Evolutionary conservation across 83 land plant species (phyloP), one percentile per base, ranked within the genome.

Genomic region (Picea mariana): DNA sequence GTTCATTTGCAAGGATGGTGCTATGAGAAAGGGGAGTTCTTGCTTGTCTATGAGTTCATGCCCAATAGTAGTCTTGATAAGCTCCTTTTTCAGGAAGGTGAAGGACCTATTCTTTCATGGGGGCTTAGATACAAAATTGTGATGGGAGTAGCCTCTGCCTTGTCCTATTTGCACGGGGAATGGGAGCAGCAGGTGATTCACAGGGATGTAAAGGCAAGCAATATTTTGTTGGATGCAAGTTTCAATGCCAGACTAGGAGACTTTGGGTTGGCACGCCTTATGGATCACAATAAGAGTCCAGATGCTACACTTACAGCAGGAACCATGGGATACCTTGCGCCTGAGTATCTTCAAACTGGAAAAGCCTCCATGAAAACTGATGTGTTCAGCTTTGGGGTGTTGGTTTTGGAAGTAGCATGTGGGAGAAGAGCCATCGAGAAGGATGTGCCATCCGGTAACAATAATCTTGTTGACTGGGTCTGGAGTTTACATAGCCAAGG

Each of bases 1-100:
- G 91, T 93, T 12, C 92, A 85, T 76, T 88, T 93, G 18, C 87
- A 82, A 65, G 96, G 96, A 27, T 93, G 96, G 96, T 91, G 96
- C 81, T 62, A 67, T 24, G 92, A 87, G 72, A 88, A 88, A 67
- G 89, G 85, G 15, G 96, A 93, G 67, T 73, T 92, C 26, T 52
- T 93, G n/a, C 90, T 93, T 49, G 96, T 93, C 9, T 93, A 92
- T 38, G 94, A 93, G 77, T 90, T 81, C 78, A 93, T 93, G 95
- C 87, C 89, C 9, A 87, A 91, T 62, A 91, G 96, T 1, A 93
- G 92, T 75, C 88, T 93, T 12, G 96, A 93, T 55, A 89, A 73
- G 79, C 13, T 81, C 34, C 69, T 91, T 4, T 84, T 86, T 60
- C 87, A 78, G 65, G 88, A 85, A 55, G 62, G 58, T 15, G 79